Evolutionary conservation across 75 land plant species (phyloP).

Genomic region (Adiantum capillusveneris): DNA sequence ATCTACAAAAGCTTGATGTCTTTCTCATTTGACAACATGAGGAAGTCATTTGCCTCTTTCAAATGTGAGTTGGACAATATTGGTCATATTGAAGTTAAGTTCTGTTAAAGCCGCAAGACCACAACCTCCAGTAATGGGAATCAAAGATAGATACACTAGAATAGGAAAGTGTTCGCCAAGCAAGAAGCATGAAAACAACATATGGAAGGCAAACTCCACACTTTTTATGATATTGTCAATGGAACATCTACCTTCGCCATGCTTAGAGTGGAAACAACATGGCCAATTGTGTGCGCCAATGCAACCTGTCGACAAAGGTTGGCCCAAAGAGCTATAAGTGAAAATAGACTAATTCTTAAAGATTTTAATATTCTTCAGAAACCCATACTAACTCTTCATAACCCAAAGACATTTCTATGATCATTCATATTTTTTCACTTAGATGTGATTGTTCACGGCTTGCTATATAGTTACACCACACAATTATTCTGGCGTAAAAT

Average conservation of each 20-base stretch:
- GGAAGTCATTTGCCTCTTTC: no score
- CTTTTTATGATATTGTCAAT: constrained; percentile 81
- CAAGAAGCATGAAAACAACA: constrained; percentile 53
- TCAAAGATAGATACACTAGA: constrained; percentile 53
- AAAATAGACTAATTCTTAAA: no score
- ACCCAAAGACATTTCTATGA: no score
- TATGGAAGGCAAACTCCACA: constrained; percentile 79
- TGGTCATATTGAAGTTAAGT: constrained; percentile 75
- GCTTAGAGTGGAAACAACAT: constrained; percentile 84
- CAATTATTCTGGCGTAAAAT: no score
- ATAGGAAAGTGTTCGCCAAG: constrained; percentile 59
- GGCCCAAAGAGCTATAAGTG: no score
- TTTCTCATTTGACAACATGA: not conserved
- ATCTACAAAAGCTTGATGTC: not conserved
- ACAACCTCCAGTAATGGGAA: constrained; percentile 75
- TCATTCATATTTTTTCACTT: no score
- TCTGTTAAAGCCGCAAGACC: constrained; percentile 71
- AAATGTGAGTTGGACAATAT: constrained; percentile 28
- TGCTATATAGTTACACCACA: no score
- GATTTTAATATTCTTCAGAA: no score
- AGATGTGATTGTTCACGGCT: no score
- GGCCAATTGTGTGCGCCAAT: constrained; percentile 76
- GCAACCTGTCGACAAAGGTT: constrained; percentile 21
- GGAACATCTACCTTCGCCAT: constrained; percentile 88
- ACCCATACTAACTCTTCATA: no score